Percentiles rank a stretch among this genome's conserved stretches.
These are phyloP conservation scores for Mycena vitilis DNA, from an alignment of 768 basidiomycete genomes.

Conservation along the genomic window DNA sequence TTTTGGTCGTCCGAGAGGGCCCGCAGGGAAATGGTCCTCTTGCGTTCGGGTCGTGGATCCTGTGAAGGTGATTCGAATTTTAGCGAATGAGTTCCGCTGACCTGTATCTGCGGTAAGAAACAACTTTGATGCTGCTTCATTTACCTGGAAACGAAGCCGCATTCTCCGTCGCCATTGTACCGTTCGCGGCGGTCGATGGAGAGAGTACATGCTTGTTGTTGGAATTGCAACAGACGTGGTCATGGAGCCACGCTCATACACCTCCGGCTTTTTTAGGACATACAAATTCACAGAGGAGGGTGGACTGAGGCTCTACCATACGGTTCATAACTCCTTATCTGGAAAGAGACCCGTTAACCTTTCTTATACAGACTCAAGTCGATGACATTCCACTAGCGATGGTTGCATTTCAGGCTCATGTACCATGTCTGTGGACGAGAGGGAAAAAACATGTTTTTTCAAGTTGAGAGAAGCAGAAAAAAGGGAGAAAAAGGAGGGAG, in stretches of 20 bases:
- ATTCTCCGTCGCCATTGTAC: conserved; percentile 90
- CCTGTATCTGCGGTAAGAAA: background rate
- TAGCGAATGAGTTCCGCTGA: background rate
- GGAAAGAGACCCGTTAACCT: background rate
- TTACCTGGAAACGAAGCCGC: conserved; percentile 95
- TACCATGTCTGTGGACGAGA: background rate
- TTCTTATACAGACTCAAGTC: conserved; percentile 44
- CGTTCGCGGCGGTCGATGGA: conserved; percentile 79
- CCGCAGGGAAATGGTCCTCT: conserved; percentile 95
- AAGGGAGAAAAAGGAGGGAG: background rate
- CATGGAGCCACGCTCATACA: conserved; percentile 86
- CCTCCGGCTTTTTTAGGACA: conserved; percentile 88
- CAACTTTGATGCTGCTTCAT: conserved; percentile 53
- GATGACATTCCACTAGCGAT: conserved; percentile 94
- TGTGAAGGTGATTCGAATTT: conserved; percentile 63
- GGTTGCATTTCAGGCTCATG: conserved; percentile 52
- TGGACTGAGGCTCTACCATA: conserved; percentile 85
- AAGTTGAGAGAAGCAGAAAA: conserved; percentile 4
- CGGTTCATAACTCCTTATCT: conserved; percentile 56
- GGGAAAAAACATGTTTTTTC: background rate
- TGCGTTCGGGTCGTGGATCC: conserved; percentile 93
- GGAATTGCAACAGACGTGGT: conserved; percentile 92
- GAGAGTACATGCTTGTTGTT: conserved; percentile 92
- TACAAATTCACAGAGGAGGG: conserved; percentile 89
- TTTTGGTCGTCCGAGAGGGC: conserved; percentile 83